These are phyloP conservation scores for Salix arbutifolia DNA, from an alignment of 345 rosid species.

Conservation along the genomic window DNA sequence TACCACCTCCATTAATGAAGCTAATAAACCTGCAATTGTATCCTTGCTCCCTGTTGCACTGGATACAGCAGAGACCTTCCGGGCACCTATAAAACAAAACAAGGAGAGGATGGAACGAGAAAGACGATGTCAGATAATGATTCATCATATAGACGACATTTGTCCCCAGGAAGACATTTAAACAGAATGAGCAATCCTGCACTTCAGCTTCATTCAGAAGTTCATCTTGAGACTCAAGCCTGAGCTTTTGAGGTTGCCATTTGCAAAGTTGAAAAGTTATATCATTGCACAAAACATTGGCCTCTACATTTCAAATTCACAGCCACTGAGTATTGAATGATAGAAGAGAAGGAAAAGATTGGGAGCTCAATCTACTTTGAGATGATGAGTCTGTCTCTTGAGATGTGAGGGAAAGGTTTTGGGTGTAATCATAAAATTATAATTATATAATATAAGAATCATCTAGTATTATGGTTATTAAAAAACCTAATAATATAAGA, in stretches of 20 bases:
- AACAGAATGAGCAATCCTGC: neutral
- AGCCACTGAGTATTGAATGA: neutral
- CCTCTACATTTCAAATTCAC: neutral
- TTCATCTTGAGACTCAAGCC: neutral
- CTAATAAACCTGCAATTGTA: constrained; percentile 83
- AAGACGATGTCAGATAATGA: neutral
- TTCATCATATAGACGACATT: neutral
- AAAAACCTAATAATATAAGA: no score
- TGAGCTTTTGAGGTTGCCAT: neutral
- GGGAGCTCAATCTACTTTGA: constrained; percentile 47
- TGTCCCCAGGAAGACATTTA: neutral
- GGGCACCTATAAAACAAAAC: constrained; percentile 41
- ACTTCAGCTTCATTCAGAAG: neutral
- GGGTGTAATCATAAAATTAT: no score
- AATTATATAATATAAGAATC: no score
- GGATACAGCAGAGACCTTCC: constrained; percentile 62
- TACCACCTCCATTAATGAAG: constrained; percentile 96
- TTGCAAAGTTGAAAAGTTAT: no score
- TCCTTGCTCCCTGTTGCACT: constrained; percentile 70
- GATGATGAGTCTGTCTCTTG: no score
- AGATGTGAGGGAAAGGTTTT: no score
- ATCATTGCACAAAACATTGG: neutral
- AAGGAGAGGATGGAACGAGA: neutral
- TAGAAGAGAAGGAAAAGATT: neutral
- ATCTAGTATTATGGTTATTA: no score